Conservation (phyloP, 768 basidiomycete genomes). For the Trametes cinnabarina region DNA sequence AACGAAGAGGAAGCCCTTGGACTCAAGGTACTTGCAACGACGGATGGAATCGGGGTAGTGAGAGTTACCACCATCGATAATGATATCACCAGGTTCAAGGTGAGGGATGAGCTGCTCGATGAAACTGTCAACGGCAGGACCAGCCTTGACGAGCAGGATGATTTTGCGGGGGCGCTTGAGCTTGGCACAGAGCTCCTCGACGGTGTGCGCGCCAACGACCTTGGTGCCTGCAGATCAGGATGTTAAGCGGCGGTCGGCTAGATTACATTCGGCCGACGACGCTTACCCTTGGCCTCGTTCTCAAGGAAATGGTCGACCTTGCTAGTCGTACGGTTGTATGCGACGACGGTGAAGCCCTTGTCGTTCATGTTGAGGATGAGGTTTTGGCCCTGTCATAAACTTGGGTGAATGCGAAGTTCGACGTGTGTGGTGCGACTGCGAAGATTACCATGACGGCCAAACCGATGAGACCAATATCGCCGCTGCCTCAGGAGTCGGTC, state of each 20-base stretch:
- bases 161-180: slow-evolving; percentile 96
- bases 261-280: slow-evolving; percentile 28
- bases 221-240: slow-evolving; percentile 70
- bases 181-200: slow-evolving; percentile 87
- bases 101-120: slow-evolving; percentile 85
- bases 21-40: slow-evolving; percentile 87
- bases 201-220: slow-evolving; percentile 89
- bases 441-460: slow-evolving; percentile 90
- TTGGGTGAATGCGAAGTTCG: slow-evolving; percentile 7
- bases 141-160: slow-evolving; percentile 98
- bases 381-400: slow-evolving; percentile 76
- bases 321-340: slow-evolving; percentile 94
- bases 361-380: slow-evolving; percentile 99
- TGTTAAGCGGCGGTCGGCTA: slow-evolving; percentile 23
- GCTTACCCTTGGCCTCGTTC: slow-evolving; percentile 94
- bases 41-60: slow-evolving; percentile 99
- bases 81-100: slow-evolving; percentile 95
- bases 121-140: slow-evolving; percentile 92
- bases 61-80: slow-evolving; percentile 99
- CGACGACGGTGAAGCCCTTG: slow-evolving; percentile 97
- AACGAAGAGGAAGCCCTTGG: slow-evolving; percentile 94
- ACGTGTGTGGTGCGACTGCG: slow-evolving; percentile 15
- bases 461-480: slow-evolving; percentile 98
- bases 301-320: slow-evolving; percentile 96
- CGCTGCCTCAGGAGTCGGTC: slow-evolving; percentile 46